Evolutionary conservation across 129 eudicot genomes (phyloP).

Genomic region (Gnaphalium uliginosum): DNA sequence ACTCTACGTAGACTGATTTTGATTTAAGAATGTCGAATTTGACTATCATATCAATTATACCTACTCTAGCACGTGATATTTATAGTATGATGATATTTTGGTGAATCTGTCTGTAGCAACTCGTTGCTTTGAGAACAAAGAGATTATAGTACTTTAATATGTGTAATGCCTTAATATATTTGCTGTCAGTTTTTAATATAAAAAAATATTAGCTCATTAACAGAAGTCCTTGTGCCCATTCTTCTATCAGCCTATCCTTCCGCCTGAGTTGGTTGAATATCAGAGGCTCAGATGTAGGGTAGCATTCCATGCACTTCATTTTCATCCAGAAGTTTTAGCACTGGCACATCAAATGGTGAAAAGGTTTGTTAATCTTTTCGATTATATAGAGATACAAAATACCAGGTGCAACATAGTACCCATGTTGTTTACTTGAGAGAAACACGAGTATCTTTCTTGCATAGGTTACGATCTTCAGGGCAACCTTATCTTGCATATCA

Average conservation of each 20-base stretch:
- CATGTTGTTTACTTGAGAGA: too few species aligned
- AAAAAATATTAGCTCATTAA: conserved; percentile 1
- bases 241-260: conserved; percentile 64
- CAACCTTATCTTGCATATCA: conserved; percentile 87
- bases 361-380: conserved; percentile 46
- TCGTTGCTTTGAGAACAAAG: not conserved
- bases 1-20: too few species aligned
- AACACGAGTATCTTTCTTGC: conserved; percentile 7
- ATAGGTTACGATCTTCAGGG: conserved; percentile 76
- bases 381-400: conserved; percentile 3
- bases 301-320: conserved; percentile 87
- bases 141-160: too few species aligned
- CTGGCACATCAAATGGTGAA: conserved; percentile 69
- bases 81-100: not conserved
- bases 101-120: not conserved
- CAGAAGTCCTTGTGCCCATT: conserved; percentile 3
- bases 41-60: not conserved
- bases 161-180: not conserved
- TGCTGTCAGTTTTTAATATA: not conserved
- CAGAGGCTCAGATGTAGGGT: conserved; percentile 98
- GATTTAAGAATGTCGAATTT: too few species aligned
- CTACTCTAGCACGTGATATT: not conserved
- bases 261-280: conserved; percentile 74
- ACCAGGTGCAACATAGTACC: not conserved
- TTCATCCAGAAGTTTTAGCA: conserved; percentile 69